These are phyloP conservation scores for Podaxis mareebaensis DNA, from an alignment of 768 basidiomycete genomes.

Conservation along the genomic window DNA sequence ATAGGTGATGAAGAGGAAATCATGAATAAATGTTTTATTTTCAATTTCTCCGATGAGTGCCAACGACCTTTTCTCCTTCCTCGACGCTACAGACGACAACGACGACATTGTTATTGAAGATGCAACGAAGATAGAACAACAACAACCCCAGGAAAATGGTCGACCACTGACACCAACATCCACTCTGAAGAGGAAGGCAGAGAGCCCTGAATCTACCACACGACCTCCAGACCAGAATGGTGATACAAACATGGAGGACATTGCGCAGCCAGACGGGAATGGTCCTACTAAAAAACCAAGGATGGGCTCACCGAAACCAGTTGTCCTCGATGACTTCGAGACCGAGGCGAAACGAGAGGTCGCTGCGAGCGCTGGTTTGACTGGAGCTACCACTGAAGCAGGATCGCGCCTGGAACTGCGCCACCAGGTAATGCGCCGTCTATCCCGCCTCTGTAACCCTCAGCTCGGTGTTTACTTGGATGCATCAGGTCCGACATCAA, in stretches of 20 bases:
- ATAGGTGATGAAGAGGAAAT: background rate
- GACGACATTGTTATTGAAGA: conserved; percentile 25
- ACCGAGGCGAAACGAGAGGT: conserved; percentile 93
- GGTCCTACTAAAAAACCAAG: conserved; percentile 61
- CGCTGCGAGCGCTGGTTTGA: conserved; percentile 84
- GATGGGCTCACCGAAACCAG: conserved; percentile 63
- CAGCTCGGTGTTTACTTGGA: background rate
- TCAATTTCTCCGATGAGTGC: conserved; percentile 38
- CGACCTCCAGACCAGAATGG: conserved; percentile 19
- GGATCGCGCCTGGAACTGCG: conserved; percentile 73
- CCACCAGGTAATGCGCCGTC: conserved; percentile 62
- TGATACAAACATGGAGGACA: conserved; percentile 29
- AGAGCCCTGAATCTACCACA: conserved; percentile 20
- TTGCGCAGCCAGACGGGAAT: conserved; percentile 24
- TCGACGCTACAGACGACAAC: conserved; percentile 42
- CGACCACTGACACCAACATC: conserved; percentile 17
- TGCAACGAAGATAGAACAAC: background rate
- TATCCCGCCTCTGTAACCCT: background rate
- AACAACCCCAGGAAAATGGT: conserved; percentile 31
- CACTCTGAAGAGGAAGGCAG: conserved; percentile 47
- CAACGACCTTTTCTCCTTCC: conserved; percentile 69
- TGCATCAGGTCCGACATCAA: conserved; percentile 85
- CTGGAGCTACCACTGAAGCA: conserved; percentile 60
- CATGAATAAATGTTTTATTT: background rate
- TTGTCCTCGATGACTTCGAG: conserved; percentile 92